Evolutionary conservation across 2,329 filamentous ascomycete genomes (phyloP).

Genomic region (Colletotrichum sp.): DNA sequence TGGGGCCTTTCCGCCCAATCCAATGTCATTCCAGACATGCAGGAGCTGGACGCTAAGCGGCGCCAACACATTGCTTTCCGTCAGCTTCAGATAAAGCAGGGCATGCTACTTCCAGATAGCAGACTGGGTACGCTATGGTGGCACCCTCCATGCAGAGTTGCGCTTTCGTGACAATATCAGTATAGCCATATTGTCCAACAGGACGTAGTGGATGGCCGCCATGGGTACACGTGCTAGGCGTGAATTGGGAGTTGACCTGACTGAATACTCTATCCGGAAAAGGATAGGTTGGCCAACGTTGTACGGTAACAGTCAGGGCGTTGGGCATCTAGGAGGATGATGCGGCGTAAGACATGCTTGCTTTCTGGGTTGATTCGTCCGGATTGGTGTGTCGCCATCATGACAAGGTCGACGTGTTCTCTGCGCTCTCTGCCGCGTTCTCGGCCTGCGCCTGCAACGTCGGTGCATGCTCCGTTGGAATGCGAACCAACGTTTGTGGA

Average conservation of each 20-base stretch:
- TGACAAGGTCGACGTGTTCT: slow-evolving; percentile 22
- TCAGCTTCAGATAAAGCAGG: neutral
- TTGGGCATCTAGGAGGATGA: neutral
- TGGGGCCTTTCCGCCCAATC: slow-evolving; percentile 10
- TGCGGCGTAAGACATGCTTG: neutral
- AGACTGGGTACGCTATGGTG: neutral
- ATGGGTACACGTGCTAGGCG: neutral
- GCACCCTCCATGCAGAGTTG: neutral
- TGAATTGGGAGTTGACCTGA: neutral
- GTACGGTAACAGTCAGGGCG: neutral
- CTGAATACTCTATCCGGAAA: neutral
- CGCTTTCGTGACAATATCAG: neutral
- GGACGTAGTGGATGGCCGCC: neutral
- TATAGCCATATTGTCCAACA: neutral
- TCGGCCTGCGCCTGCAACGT: slow-evolving; percentile 66
- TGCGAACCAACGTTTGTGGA: slow-evolving; percentile 83
- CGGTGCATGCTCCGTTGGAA: slow-evolving; percentile 80
- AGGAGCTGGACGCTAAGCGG: neutral
- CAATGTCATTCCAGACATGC: neutral
- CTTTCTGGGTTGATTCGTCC: neutral
- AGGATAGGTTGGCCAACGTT: neutral
- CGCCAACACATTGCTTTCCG: neutral
- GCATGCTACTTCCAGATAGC: neutral
- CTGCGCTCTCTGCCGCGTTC: slow-evolving; percentile 51
- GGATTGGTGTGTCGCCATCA: neutral